Evolutionary conservation across 305 asterid genomes (phyloP).

Genomic region (Fraxinus paxiana): DNA sequence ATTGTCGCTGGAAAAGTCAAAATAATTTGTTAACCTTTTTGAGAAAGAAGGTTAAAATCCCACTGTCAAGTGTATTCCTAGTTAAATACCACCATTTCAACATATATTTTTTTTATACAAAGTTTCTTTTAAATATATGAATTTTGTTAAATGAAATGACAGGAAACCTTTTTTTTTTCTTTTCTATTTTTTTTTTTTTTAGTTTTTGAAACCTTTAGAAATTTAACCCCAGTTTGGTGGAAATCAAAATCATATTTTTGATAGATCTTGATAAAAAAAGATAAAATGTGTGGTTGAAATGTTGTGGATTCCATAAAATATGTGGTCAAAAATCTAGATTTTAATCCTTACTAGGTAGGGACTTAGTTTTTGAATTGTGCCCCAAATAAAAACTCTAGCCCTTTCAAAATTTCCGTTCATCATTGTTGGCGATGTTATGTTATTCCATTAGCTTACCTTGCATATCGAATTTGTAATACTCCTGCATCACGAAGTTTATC

Average conservation of each 20-base stretch:
- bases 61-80: neutral
- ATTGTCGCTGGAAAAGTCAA: neutral
- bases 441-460: slow-evolving; percentile 32
- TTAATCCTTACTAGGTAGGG: too few species aligned
- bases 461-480: slow-evolving; percentile 40
- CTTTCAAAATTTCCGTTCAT: neutral
- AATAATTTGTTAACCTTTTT: neutral
- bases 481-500: slow-evolving; percentile 57
- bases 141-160: neutral
- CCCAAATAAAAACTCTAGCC: neutral
- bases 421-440: neutral
- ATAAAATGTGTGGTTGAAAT: too few species aligned
- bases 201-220: neutral
- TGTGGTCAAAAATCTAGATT: too few species aligned
- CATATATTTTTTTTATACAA: neutral
- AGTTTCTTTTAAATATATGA: neutral
- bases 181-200: neutral
- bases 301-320: too few species aligned
- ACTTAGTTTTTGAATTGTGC: neutral
- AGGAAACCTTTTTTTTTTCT: neutral
- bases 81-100: neutral
- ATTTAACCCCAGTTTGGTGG: neutral
- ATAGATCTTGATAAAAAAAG: too few species aligned
- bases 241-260: too few species aligned
- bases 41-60: neutral